Base-by-base conservation (phyloP, 495 filamentous ascomycete genomes). In the Ramalina peruviana region DNA sequence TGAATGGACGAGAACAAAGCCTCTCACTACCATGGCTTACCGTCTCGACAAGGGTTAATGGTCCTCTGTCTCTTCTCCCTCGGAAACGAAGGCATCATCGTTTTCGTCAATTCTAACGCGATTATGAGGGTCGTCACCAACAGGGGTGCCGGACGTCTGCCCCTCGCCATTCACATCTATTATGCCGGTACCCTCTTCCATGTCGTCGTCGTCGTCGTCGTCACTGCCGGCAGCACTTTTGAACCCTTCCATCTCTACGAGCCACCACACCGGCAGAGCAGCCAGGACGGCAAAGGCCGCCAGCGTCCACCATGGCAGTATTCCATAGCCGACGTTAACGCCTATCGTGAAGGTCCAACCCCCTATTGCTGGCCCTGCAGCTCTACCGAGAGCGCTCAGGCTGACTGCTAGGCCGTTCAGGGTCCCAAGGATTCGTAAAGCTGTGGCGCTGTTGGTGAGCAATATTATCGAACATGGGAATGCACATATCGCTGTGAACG, bases 391-490 rank as follows among this genome's bases (percentile, higher is more conserved):
- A 0, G 85, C 86, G 53, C 79, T 81, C 27, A 88, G 72, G 43
- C 81, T 82, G 1, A 86, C 89, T 1, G 83, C 85, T 46, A 94
- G 78, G 0, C 90, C 90, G 60, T 97, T 97, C 44, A 97, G 66
- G 2, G 89, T 94, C 0, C 88, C 90, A 6, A 95, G 74, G 42
- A 93, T 74, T 27, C 75, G 68, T 30, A 95, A 67, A 41, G 76
- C 83, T 0, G 70, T 64, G 1, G 88, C 88, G 16, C 82, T 86
- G 66, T 95, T 97, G 41, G 89, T 94, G 16, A 97, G 70, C 17
- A 95, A 65, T 57, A 95, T 93, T n/a, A 83, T 92, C 15, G 73
- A 81, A 61, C 83, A 88, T 1, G 90, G 90, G 60, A 94, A 94
- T 5, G 80, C 80, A 62, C 95, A 85, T 48, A 89, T 88, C 36